These are phyloP conservation scores for Fonsecaea nubica DNA, from an alignment of 2,329 filamentous ascomycete genomes.

Conservation along the genomic window DNA sequence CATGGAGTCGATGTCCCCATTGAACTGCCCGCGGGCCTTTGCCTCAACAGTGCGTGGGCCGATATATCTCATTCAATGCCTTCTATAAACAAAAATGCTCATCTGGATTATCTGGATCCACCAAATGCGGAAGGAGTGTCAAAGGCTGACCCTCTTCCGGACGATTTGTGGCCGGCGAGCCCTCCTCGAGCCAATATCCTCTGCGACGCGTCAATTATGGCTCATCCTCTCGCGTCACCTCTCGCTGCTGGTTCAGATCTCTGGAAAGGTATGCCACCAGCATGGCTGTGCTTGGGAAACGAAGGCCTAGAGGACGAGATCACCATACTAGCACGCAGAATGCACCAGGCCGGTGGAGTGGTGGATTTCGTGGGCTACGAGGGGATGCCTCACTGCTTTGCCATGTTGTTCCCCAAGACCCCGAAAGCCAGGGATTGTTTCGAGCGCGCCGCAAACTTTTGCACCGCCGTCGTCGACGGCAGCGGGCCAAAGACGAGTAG, in stretches of 20 bases:
- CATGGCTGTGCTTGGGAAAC: slow-evolving; percentile 52
- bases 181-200: slow-evolving; percentile 54
- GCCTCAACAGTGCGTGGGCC: slow-evolving; percentile 51
- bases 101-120: slow-evolving; percentile 49
- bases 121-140: slow-evolving; percentile 40
- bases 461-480: slow-evolving; percentile 45
- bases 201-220: slow-evolving; percentile 47
- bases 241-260: slow-evolving; percentile 45
- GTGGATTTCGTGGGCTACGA: slow-evolving; percentile 52
- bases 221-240: slow-evolving; percentile 52
- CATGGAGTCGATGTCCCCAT: slow-evolving; percentile 50
- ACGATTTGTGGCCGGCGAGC: slow-evolving; percentile 49
- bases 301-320: slow-evolving; percentile 52
- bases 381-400: slow-evolving; percentile 60
- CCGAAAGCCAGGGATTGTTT: slow-evolving; percentile 60
- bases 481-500: slow-evolving; percentile 39
- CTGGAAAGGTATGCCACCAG: slow-evolving; percentile 51
- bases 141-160: slow-evolving; percentile 41
- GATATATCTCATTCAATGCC: slow-evolving; percentile 53
- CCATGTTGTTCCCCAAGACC: slow-evolving; percentile 60
- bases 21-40: slow-evolving; percentile 51
- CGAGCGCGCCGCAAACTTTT: slow-evolving; percentile 63
- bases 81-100: slow-evolving; percentile 47
- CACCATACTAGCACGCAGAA: slow-evolving; percentile 49
- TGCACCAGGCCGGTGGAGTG: slow-evolving; percentile 47